Conservation (phyloP, 345 rosid genomes). For the Iberis pinnata region DNA sequence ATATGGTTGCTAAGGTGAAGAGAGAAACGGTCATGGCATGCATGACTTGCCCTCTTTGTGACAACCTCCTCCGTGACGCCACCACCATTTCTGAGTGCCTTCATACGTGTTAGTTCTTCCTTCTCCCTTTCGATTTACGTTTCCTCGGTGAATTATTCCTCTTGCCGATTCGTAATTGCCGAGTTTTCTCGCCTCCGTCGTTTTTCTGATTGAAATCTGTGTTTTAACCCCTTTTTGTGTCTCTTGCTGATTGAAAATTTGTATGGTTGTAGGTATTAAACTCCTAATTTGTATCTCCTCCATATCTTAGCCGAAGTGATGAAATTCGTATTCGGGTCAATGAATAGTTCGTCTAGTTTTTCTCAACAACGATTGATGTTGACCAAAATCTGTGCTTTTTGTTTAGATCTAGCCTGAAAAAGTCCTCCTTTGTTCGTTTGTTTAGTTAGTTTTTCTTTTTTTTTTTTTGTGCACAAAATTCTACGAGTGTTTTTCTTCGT, state of each 20-base stretch:
- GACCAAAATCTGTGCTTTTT: conserved; percentile 13
- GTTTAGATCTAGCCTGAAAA: conserved; percentile 1
- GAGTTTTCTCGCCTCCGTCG: no score
- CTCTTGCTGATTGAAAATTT: no score
- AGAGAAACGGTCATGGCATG: conserved; percentile 68
- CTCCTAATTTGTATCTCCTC: background rate
- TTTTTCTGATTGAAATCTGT: no score
- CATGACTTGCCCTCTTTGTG: conserved; percentile 88
- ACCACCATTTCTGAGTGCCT: conserved; percentile 92
- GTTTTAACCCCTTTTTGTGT: no score
- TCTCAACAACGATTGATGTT: no score
- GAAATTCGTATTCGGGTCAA: background rate
- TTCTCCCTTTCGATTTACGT: conserved; percentile 18
- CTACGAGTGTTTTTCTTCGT: conserved; percentile 4
- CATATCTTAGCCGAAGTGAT: background rate
- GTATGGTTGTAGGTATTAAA: background rate
- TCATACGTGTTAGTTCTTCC: conserved; percentile 72
- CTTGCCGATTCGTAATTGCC: no score
- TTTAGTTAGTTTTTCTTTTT: conserved; percentile 16
- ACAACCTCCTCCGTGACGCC: conserved; percentile 70
- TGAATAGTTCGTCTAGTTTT: no score
- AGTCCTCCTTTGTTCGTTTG: background rate
- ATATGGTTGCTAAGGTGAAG: conserved; percentile 56
- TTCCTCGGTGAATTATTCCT: background rate
- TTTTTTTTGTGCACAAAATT: no score